Evolutionary conservation across 108 stramenopile genomes (phyloP), one percentile per base, ranked within the genome.

Genomic region (Pseudonitzschia pungens): DNA sequence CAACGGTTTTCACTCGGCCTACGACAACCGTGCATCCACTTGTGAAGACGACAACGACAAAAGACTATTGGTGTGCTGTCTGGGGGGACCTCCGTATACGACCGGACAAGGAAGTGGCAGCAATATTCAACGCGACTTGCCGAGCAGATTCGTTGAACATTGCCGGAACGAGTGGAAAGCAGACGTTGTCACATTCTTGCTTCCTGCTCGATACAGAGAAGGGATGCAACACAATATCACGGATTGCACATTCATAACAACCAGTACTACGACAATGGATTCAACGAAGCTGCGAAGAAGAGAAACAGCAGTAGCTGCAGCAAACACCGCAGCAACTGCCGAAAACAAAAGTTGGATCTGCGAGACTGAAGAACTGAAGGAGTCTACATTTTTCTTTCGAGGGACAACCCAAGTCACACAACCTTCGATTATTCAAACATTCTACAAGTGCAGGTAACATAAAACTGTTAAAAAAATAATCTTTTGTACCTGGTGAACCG

Each of bases 1-100:
- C 21, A 11, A 0, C 32, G n/a, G 11, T 40, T 62, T 62, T 40
- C 33, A 42, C 20, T 21, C 20, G 14, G 57, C 57, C 14, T 48
- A 48, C 45, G 45, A 18, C 45, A 48, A 48, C 36, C 4, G 2
- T 36, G 36, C 6, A 36, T 36, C 36, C 36, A 36, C 2, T 2
- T 5, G 6, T 6, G 36, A 36, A 14, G n/a, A 3, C 4, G 60
- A 62, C 29, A 14, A 33, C 7, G 31, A 24, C 1, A 40, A 31
- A 41, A 10, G 20, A 62, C 0, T 62, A 8, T 40, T 68, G 24
- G 64, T 71, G n/a, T 43, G 69, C 43, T 77, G 70, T 33, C 22
- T 81, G 24, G 80, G 80, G 48, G 80, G 80, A 14, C 80, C 80
- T 15, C 80, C 80, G 28, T 81, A 81, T 44, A 73, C 75, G 4